phyloP scores from a whole-genome alignment of 2,329 filamentous ascomycete species.

The Diaporthe vexans region DNA sequence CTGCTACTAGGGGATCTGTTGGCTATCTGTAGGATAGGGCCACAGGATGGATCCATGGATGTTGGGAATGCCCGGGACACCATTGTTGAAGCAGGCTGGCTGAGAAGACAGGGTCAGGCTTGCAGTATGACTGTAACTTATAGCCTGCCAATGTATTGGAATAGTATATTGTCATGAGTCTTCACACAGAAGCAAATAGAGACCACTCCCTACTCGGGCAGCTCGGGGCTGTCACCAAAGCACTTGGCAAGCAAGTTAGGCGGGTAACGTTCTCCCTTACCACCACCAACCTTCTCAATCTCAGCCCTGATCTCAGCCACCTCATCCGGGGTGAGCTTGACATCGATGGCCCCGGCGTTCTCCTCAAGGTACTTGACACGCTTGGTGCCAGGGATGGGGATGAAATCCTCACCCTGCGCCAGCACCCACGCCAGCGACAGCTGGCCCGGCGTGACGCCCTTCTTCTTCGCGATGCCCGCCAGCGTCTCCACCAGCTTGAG shows the following conservation, averaged over 20 bases:
- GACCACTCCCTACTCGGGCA: neutral
- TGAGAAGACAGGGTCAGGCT: no score
- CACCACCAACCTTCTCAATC: constrained; percentile 49
- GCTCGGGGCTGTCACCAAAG: constrained; percentile 40
- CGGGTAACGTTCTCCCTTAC: constrained; percentile 38
- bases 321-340: constrained; percentile 54
- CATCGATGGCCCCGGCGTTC: constrained; percentile 48
- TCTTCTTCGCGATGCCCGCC: constrained; percentile 47
- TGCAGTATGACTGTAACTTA: neutral
- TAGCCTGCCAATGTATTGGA: neutral
- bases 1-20: neutral
- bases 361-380: constrained; percentile 45
- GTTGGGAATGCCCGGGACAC: neutral
- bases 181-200: no score
- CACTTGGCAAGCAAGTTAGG: constrained; percentile 9
- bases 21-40: no score
- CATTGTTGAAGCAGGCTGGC: neutral
- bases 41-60: no score
- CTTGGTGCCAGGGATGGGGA: constrained; percentile 54
- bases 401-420: constrained; percentile 59
- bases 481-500: constrained; percentile 50
- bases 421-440: constrained; percentile 68
- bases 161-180: neutral
- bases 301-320: constrained; percentile 52
- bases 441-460: constrained; percentile 62